Base-by-base conservation (phyloP, 257 asterid species). In the Prunella vulgaris region DNA sequence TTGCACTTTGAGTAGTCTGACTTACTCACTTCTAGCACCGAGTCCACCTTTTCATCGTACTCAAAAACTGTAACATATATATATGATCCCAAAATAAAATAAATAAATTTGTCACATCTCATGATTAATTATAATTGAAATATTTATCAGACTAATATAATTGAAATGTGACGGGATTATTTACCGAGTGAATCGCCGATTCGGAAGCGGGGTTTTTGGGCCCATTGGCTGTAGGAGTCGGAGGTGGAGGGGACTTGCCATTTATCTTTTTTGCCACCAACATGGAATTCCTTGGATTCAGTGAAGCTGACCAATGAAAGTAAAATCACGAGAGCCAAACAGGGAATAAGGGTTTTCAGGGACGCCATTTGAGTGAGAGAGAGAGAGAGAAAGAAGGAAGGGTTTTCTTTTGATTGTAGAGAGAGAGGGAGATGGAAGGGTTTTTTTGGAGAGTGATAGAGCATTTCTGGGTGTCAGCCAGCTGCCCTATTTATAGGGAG, bases 151-250 rank as follows among this genome's bases (percentile, higher is more conserved):
- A n/a, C n/a, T n/a, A n/a, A n/a, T n/a, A n/a, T n/a, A n/a, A n/a
- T n/a, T n/a, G n/a, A n/a, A n/a, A n/a, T n/a, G n/a, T n/a, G n/a
- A n/a, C n/a, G n/a, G n/a, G n/a, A n/a, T n/a, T n/a, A n/a, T n/a
- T 4, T 81, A 90, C 97, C 87, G 17, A 90, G 58, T 52, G 79
- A 74, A 75, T 90, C 95, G 7, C 86, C 88, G 74, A 88, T 83
- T 21, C 10, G 56, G 71, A 87, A 88, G 0, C 97, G 88, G 14
- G 2, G 40, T 38, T 53, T 70, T 2, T 60, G 40, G 35, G 91
- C 85, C 97, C 97, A 88, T 10, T 77, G 52, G 64, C 66, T 78
- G n/a, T 73, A 73, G 81, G 54, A 68, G 21, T 86, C 73, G 4
- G 82, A 75, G 17, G 90, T 76, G 42, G 93, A 63, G 0, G 97